phyloP scores from a whole-genome alignment of 352 stramenopile species.

The Phytophthora brassicae region DNA sequence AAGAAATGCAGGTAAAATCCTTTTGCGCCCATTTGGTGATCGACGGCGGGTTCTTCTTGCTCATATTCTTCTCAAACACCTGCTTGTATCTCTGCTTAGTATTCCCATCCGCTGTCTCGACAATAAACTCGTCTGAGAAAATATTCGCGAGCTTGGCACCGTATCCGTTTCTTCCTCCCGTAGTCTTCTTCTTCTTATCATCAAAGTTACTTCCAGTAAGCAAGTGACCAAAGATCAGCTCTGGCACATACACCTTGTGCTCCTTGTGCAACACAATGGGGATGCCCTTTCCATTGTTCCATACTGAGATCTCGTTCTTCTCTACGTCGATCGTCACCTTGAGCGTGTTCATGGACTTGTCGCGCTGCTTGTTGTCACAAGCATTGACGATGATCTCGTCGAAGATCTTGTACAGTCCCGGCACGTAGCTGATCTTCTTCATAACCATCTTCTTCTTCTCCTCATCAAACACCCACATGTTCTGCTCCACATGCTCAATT shows the following conservation, averaged over 20 bases:
- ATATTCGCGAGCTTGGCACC: constrained; percentile 99
- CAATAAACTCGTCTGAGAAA: constrained; percentile 98
- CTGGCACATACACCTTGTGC: constrained; percentile 97
- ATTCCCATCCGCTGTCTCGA: constrained; percentile 96
- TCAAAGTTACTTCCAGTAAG: constrained; percentile 98
- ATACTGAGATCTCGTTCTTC: constrained; percentile 94
- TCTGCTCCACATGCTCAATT: constrained; percentile 92
- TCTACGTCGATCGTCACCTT: constrained; percentile 95
- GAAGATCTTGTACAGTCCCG: constrained; percentile 98
- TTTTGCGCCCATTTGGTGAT: constrained; percentile 83
- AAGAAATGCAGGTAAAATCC: constrained; percentile 96
- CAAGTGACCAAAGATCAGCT: constrained; percentile 98
- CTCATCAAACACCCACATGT: constrained; percentile 92
- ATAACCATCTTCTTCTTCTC: constrained; percentile 91
- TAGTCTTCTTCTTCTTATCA: constrained; percentile 95
- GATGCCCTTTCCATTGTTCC: constrained; percentile 98
- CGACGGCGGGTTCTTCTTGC: constrained; percentile 81
- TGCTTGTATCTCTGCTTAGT: constrained; percentile 94
- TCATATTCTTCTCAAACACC: constrained; percentile 94
- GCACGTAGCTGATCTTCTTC: constrained; percentile 94
- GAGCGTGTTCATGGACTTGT: constrained; percentile 93
- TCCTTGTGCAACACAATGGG: constrained; percentile 96
- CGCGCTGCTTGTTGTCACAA: constrained; percentile 99
- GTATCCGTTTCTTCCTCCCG: constrained; percentile 96
- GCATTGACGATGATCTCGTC: constrained; percentile 99